A percentile compares a stretch with the other conserved stretches of the same genome.
phyloP scores from a whole-genome alignment of 2,329 filamentous ascomycete species.

The Alternaria sp. region DNA sequence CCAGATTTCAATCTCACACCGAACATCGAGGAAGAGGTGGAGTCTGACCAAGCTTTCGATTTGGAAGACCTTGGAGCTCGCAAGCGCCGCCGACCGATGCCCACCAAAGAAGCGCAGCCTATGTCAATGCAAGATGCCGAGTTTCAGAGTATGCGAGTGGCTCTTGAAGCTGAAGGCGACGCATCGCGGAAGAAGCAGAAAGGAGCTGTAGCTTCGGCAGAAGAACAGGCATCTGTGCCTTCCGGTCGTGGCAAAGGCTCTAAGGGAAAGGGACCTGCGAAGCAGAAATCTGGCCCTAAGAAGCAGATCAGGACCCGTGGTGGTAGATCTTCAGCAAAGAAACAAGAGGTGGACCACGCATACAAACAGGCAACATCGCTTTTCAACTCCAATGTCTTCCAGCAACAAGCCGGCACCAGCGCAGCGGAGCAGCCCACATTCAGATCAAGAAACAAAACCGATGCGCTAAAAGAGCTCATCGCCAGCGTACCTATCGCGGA shows the following conservation, averaged over 20 bases:
- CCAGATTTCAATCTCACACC: background rate
- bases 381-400: conserved; percentile 40
- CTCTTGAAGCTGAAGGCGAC: conserved; percentile 32
- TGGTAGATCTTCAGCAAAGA: too few species aligned
- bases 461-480: conserved; percentile 51
- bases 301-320: background rate
- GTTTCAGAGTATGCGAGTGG: conserved; percentile 36
- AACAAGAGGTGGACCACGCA: too few species aligned
- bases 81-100: conserved; percentile 23
- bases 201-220: background rate
- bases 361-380: conserved; percentile 29
- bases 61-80: conserved; percentile 4
- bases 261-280: conserved; percentile 9
- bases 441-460: conserved; percentile 26
- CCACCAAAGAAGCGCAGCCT: conserved; percentile 14
- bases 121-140: conserved; percentile 37
- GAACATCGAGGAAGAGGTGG: conserved; percentile 8
- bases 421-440: conserved; percentile 35
- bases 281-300: conserved; percentile 6
- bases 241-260: conserved; percentile 3
- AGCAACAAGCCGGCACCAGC: conserved; percentile 34
- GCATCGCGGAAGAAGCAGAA: conserved; percentile 33
- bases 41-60: conserved; percentile 8
- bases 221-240: background rate
- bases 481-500: conserved; percentile 23